A percentile compares a stretch with the other conserved stretches of the same genome.
These are phyloP conservation scores for Draba incana DNA, from an alignment of 345 rosid genomes.

Conservation along the genomic window DNA sequence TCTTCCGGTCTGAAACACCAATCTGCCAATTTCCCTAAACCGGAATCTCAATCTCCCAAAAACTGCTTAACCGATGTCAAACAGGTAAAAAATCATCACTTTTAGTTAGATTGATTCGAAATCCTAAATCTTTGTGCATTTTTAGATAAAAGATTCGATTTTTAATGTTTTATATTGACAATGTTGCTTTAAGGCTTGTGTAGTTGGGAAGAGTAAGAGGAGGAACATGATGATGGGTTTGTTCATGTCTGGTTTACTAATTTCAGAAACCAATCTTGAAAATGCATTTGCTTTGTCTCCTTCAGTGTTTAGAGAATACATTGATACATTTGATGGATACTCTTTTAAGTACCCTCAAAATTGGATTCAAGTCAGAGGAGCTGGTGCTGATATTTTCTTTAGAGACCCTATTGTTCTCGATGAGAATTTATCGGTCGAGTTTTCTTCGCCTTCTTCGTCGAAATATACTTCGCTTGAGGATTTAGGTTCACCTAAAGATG, in stretches of 20 bases:
- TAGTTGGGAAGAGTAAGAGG: slow-evolving; percentile 69
- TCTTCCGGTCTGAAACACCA: slow-evolving; percentile 13
- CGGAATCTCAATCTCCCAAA: slow-evolving; percentile 4
- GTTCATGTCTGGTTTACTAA: slow-evolving; percentile 57
- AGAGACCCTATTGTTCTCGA: slow-evolving; percentile 86
- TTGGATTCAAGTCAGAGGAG: slow-evolving; percentile 91
- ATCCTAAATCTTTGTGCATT: not conserved
- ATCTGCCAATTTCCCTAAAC: slow-evolving; percentile 15
- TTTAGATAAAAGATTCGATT: not conserved
- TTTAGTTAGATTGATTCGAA: slow-evolving; percentile 12
- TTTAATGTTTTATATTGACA: slow-evolving; percentile 32
- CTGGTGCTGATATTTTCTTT: slow-evolving; percentile 95
- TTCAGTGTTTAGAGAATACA: slow-evolving; percentile 69
- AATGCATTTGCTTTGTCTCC: slow-evolving; percentile 50
- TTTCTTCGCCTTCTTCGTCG: slow-evolving; percentile 96
- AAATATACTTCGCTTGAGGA: slow-evolving; percentile 74
- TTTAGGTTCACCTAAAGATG: slow-evolving; percentile 84
- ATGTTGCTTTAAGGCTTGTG: slow-evolving; percentile 62
- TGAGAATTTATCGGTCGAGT: slow-evolving; percentile 83
- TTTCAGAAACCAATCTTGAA: slow-evolving; percentile 46
- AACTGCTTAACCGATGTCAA: slow-evolving; percentile 28
- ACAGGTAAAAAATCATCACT: slow-evolving; percentile 32
- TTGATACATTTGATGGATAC: slow-evolving; percentile 89
- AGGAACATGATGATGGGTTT: slow-evolving; percentile 51
- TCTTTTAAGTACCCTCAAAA: slow-evolving; percentile 84